phyloP scores from a whole-genome alignment of 352 stramenopile species.

The Globisporangium echinulatum region DNA sequence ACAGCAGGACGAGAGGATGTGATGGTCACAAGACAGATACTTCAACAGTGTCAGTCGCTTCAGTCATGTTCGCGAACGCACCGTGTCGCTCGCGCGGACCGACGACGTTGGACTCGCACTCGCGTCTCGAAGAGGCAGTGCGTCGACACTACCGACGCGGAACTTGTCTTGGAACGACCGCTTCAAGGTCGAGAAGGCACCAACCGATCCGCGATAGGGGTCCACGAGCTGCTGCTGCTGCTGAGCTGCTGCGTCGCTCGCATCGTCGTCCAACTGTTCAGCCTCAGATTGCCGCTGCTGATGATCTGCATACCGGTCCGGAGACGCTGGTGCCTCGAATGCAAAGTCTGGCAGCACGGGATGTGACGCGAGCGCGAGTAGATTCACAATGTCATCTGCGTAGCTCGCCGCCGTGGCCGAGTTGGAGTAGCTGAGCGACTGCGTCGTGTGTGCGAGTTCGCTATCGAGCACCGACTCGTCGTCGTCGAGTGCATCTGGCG shows the following conservation, averaged over 20 bases:
- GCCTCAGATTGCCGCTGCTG: background rate
- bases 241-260: background rate
- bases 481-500: conserved; percentile 8
- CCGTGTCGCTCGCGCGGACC: background rate
- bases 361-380: conserved; percentile 24
- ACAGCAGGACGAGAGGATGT: background rate
- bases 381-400: conserved; percentile 8
- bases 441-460: conserved; percentile 2
- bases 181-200: conserved; percentile 23
- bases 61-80: background rate
- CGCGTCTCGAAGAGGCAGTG: background rate
- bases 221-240: background rate
- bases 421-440: background rate
- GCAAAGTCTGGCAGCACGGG: conserved; percentile 13
- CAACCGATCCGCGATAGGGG: background rate
- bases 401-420: background rate
- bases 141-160: conserved; percentile 13
- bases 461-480: background rate
- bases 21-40: background rate
- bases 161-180: conserved; percentile 37
- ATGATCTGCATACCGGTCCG: background rate
- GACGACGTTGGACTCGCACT: background rate
- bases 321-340: conserved; percentile 2
- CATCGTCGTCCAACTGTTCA: conserved; percentile 5
- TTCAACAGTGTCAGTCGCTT: too few species aligned